These are phyloP conservation scores for Curvularia eragrostidis DNA, from an alignment of 2,329 filamentous ascomycete genomes.

Conservation along the genomic window DNA sequence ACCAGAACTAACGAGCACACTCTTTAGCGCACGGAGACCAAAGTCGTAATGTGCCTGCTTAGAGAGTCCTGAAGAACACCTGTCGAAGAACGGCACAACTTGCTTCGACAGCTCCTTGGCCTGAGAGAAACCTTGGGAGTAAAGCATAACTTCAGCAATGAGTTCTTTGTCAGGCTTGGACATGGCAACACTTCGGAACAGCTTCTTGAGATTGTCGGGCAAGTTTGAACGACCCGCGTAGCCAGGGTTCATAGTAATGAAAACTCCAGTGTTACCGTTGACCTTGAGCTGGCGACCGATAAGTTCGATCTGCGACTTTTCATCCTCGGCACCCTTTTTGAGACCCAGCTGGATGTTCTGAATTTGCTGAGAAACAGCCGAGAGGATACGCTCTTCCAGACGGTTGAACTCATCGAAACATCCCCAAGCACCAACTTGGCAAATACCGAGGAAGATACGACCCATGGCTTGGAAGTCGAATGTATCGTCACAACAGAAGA, in stretches of 20 bases:
- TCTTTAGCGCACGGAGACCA: constrained; percentile 95
- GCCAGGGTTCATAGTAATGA: constrained; percentile 99
- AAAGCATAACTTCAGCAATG: constrained; percentile 99
- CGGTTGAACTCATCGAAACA: constrained; percentile 99
- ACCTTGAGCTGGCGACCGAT: constrained; percentile 90
- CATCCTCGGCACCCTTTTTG: constrained; percentile 80
- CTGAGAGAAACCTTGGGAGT: constrained; percentile 98
- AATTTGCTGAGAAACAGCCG: constrained; percentile 97
- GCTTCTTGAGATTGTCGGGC: constrained; percentile 98
- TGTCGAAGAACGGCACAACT: constrained; percentile 97
- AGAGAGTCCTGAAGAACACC: constrained; percentile 79
- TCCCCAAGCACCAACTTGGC: constrained; percentile 98
- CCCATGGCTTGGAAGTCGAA: constrained; percentile 99
- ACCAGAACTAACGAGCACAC: constrained; percentile 96
- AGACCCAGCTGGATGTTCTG: constrained; percentile 98
- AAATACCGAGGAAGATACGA: constrained; percentile 98
- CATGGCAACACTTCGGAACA: constrained; percentile 99
- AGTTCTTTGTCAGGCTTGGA: constrained; percentile 99
- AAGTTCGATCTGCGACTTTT: constrained; percentile 89
- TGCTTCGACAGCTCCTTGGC: constrained; percentile 93
- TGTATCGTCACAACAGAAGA: constrained; percentile 99
- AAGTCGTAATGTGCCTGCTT: constrained; percentile 99
- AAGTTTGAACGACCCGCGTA: constrained; percentile 98
- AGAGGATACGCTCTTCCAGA: constrained; percentile 95
- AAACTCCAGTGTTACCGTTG: constrained; percentile 93